Conservation (phyloP, 352 stramenopile genomes). For the Pythium dissimile region DNA sequence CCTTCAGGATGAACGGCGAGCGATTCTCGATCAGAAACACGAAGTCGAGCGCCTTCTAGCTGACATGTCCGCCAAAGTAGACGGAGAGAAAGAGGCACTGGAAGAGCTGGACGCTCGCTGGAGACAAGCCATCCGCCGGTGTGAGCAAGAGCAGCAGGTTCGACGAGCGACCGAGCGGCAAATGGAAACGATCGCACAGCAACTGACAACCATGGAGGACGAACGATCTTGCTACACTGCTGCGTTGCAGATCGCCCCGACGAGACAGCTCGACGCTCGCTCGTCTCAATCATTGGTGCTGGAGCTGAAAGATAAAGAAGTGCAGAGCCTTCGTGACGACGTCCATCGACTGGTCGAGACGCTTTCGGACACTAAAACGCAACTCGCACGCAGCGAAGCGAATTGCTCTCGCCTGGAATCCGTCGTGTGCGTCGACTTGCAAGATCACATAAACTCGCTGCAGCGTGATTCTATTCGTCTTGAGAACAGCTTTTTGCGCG, state of each 20-base stretch:
- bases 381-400: neutral
- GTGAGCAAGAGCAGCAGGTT: conserved; percentile 46
- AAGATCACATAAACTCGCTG: conserved; percentile 18
- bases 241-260: conserved; percentile 39
- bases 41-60: conserved; percentile 23
- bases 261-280: conserved; percentile 22
- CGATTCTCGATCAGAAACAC: conserved; percentile 28
- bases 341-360: neutral
- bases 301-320: conserved; percentile 53
- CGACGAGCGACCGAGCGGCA: conserved; percentile 36
- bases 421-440: conserved; percentile 17
- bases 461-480: neutral
- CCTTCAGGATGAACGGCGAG: conserved; percentile 42
- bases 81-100: conserved; percentile 44
- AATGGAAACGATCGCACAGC: conserved; percentile 25
- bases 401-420: conserved; percentile 9
- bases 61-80: conserved; percentile 31
- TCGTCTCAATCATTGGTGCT: conserved; percentile 38
- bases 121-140: conserved; percentile 48
- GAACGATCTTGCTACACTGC: conserved; percentile 43
- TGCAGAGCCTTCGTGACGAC: conserved; percentile 7
- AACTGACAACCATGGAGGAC: conserved; percentile 52
- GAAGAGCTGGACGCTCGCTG: conserved; percentile 55
- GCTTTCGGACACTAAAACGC: neutral
- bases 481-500: neutral